These are phyloP conservation scores for Talaromyces sp. DNA, from an alignment of 2,329 filamentous ascomycete species.

Conservation along the genomic window DNA sequence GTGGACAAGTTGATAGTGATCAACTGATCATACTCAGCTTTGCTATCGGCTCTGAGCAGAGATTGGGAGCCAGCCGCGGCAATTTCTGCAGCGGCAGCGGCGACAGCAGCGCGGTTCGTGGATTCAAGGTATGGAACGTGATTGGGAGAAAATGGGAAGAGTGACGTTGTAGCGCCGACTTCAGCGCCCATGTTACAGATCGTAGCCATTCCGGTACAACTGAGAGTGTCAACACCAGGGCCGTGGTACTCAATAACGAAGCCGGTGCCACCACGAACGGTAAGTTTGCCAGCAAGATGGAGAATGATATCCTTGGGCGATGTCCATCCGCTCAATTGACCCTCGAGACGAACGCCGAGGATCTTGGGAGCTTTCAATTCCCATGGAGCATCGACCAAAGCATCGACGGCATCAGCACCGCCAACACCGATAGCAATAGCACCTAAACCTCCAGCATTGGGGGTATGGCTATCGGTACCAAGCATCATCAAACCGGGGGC, in stretches of 20 bases:
- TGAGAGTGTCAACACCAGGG: conserved; percentile 81
- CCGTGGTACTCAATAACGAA: conserved; percentile 94
- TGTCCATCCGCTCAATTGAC: conserved; percentile 83
- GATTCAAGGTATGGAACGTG: conserved; percentile 82
- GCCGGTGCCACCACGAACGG: conserved; percentile 89
- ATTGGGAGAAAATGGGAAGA: conserved; percentile 85
- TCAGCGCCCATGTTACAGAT: conserved; percentile 84
- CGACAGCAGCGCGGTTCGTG: conserved; percentile 72
- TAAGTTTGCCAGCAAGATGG: conserved; percentile 80
- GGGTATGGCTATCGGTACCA: conserved; percentile 94
- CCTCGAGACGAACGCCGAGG: conserved; percentile 77
- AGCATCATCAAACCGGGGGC: conserved; percentile 99
- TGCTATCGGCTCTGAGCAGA: conserved; percentile 71
- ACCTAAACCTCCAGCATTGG: conserved; percentile 91
- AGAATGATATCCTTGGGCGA: conserved; percentile 95
- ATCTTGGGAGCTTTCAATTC: conserved; percentile 93
- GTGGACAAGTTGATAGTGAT: conserved; percentile 86
- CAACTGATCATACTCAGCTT: conserved; percentile 82
- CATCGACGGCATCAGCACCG: conserved; percentile 94
- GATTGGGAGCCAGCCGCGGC: conserved; percentile 57
- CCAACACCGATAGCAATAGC: conserved; percentile 96
- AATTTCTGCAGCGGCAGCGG: conserved; percentile 62
- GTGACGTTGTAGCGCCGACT: conserved; percentile 90
- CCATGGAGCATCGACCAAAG: conserved; percentile 93
- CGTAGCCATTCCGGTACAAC: conserved; percentile 89